phyloP scores from a whole-genome alignment of 345 rosid species.

The Turnera subulata region DNA sequence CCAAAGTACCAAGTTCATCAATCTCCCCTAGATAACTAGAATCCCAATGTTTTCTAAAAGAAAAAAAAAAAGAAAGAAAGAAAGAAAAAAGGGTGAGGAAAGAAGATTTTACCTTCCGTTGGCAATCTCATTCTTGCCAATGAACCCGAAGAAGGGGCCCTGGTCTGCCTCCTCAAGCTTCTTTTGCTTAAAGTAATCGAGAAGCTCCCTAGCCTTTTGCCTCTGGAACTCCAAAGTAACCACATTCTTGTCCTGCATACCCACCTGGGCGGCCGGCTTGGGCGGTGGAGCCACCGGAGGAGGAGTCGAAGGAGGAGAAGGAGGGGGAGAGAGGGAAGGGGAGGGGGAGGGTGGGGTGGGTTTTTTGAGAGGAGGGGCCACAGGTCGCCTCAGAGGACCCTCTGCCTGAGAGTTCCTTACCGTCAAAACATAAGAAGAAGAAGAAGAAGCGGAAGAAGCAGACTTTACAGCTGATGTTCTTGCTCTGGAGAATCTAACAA shows the following conservation, averaged over 20 bases:
- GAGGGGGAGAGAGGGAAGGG: conserved; percentile 34
- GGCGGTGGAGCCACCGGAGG: conserved; percentile 24
- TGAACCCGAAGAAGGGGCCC: conserved; percentile 91
- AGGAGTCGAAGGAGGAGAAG: conserved; percentile 34
- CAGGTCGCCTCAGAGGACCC: conserved; percentile 88
- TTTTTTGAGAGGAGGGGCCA: conserved; percentile 53
- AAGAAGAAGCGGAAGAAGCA: no score
- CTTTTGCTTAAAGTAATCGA: conserved; percentile 79
- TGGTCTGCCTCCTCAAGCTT: conserved; percentile 78
- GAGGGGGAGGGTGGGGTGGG: conserved; percentile 29
- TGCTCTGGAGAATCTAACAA: conserved; percentile 36
- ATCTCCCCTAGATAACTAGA: neutral
- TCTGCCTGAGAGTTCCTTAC: conserved; percentile 76
- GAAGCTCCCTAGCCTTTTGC: conserved; percentile 85
- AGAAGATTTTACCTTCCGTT: conserved; percentile 98
- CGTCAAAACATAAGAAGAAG: conserved; percentile 29
- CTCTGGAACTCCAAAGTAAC: conserved; percentile 85
- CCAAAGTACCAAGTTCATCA: neutral
- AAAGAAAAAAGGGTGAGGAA: neutral
- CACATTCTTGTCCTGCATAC: conserved; percentile 32
- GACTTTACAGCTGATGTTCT: conserved; percentile 29
- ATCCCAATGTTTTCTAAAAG: neutral
- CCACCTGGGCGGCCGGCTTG: conserved; percentile 23
- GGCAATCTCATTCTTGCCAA: conserved; percentile 78
- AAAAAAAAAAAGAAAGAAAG: neutral